Evolutionary conservation across 208 protist species (phyloP).

Genomic region (Kentomonas sorsogonicus): DNA sequence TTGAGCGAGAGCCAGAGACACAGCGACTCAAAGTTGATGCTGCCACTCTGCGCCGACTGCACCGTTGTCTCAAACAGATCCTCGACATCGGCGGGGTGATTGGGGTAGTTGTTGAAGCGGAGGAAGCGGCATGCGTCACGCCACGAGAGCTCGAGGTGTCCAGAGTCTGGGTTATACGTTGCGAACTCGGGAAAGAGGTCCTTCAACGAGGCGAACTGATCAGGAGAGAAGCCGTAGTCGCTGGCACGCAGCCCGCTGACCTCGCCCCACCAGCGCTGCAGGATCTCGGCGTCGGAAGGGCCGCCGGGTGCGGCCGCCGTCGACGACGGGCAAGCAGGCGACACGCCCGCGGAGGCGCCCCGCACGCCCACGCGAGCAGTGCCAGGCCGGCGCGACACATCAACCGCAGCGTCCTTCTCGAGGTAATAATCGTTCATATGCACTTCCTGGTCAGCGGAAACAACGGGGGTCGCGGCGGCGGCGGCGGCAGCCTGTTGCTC

Average conservation of each 20-base stretch:
- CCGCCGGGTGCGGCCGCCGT: no score
- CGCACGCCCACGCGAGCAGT: not conserved
- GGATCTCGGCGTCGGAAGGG: not conserved
- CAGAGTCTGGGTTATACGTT: conserved; percentile 8
- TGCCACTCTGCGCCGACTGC: conserved; percentile 21
- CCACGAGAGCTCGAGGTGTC: conserved; percentile 30
- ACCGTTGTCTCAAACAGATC: conserved; percentile 36
- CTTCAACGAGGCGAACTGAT: conserved; percentile 33
- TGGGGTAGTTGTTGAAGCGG: conserved; percentile 59
- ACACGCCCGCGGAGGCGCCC: not conserved
- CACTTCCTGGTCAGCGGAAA: not conserved
- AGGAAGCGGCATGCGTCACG: conserved; percentile 46
- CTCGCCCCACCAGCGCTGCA: conserved; percentile 5
- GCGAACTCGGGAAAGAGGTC: conserved; percentile 40
- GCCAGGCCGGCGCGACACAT: no score
- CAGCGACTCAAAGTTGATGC: conserved; percentile 38
- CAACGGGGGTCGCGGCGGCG: not conserved
- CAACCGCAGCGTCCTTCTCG: conserved; percentile 7
- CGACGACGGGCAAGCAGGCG: no score
- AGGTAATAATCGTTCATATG: conserved; percentile 44
- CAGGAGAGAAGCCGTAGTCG: conserved; percentile 36
- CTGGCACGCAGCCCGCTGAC: conserved; percentile 8
- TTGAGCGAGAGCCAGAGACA: conserved; percentile 47
- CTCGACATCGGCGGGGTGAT: conserved; percentile 48
- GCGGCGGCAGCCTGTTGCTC: not conserved